phyloP scores from a whole-genome alignment of 768 basidiomycete species.

The Mycena olivaceomarginata region DNA sequence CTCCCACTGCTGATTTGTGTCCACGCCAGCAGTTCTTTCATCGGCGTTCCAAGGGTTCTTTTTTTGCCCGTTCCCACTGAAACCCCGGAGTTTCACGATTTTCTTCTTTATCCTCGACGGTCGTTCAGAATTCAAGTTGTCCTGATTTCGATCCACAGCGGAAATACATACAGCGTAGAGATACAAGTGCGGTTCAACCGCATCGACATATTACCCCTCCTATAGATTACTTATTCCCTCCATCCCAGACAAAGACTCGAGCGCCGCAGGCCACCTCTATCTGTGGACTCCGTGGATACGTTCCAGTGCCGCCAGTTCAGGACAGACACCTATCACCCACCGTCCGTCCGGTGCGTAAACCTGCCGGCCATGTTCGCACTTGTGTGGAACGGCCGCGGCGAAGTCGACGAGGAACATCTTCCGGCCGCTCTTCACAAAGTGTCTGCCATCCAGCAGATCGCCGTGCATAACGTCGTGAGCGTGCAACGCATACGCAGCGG shows the following conservation, averaged over 20 bases:
- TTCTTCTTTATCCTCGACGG: too few species aligned
- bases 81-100: too few species aligned
- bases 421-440: conserved; percentile 45
- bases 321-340: conserved; percentile 15
- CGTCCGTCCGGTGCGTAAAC: conserved; percentile 32
- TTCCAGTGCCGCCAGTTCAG: conserved; percentile 38
- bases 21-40: too few species aligned
- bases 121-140: too few species aligned
- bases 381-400: conserved; percentile 44
- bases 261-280: neutral
- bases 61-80: too few species aligned
- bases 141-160: neutral
- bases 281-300: conserved; percentile 26
- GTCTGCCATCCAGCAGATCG: conserved; percentile 45
- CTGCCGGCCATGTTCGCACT: conserved; percentile 34
- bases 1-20: too few species aligned
- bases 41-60: too few species aligned
- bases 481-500: conserved; percentile 49
- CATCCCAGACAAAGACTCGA: neutral
- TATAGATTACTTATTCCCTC: neutral
- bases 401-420: conserved; percentile 51
- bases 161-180: neutral
- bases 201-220: conserved; percentile 7
- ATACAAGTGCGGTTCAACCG: neutral
- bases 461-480: conserved; percentile 47